A percentile compares a stretch with the other conserved stretches of the same genome.
Evolutionary conservation across 257 asterid species (phyloP).

Genomic region (Lycium ferocissimum): DNA sequence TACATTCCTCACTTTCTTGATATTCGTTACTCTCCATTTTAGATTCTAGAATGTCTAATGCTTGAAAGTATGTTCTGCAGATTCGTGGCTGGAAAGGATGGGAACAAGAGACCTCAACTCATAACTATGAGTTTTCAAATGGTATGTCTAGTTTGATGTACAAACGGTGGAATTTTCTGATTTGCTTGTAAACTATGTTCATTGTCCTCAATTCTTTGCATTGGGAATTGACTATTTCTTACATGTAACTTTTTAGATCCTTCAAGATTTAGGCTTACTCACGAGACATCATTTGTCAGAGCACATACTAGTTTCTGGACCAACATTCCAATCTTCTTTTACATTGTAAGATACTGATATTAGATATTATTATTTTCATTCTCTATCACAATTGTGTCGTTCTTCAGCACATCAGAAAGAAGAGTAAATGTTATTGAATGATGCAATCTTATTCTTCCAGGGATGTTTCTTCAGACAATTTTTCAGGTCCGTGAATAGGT

Average conservation of each 20-base stretch:
- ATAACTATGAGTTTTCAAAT: conserved; percentile 76
- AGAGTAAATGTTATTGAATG: not conserved
- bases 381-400: not conserved
- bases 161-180: not conserved
- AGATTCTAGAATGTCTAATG: not conserved
- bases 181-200: not conserved
- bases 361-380: conserved; percentile 4
- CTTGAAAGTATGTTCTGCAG: conserved; percentile 49
- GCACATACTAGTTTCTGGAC: conserved; percentile 97
- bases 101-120: conserved; percentile 85
- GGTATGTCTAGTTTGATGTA: conserved; percentile 49
- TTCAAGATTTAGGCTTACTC: conserved; percentile 89
- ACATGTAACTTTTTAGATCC: conserved; percentile 66
- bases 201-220: conserved; percentile 3
- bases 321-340: conserved; percentile 74
- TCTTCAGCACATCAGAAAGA: not conserved
- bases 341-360: conserved; percentile 53
- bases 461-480: conserved; percentile 95
- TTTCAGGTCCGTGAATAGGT: conserved; percentile 77
- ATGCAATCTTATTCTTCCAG: conserved; percentile 47
- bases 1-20: not conserved
- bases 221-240: conserved; percentile 10
- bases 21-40: not conserved
- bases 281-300: conserved; percentile 94
- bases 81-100: conserved; percentile 94